Evolutionary conservation across 345 rosid species (phyloP), one percentile per base, ranked within the genome.

Genomic region (Boechera divaricarpa): DNA sequence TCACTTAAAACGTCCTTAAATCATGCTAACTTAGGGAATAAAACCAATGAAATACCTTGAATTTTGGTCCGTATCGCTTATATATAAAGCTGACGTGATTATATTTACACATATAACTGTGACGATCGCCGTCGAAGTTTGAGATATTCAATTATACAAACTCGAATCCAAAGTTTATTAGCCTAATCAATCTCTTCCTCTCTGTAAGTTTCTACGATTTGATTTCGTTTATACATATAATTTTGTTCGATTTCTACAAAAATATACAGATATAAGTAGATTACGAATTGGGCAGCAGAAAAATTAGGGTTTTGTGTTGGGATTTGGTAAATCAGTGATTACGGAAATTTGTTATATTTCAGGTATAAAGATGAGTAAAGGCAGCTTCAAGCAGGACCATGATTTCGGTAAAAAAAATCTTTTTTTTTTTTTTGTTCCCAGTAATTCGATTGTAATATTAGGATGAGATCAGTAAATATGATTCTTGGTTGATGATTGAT

Each of bases 331-430:
- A 41, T 42, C 54, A 13, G 9, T 48, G 48, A 45, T 47, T 70
- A 7, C 29, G 0, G 5, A 57, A 10, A 42, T 55, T 56, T n/a
- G 4, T 29, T 12, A 58, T 18, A 5, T 21, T 28, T 29, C 32
- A 62, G 62, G 36, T 24, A 48, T 26, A 7, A 48, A 47, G 28
- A 72, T 72, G 76, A 41, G 32, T 36, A 28, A 39, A 7, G 53
- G 24, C 53, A 49, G 69, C 39, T 72, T 72, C 32, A 72, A 39
- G 69, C 10, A 72, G 38, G 76, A 62, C 5, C 32, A 62, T 51
- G 76, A 72, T 52, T 63, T 49, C 32, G 61, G 76, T 72, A 60
- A 15, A 39, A 9, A 36, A 5, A 5, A 36, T 15, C 0, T 3
- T 28, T 1, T 7, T 32, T 10, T 69, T n/a, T 6, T 0, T 2